Evolutionary conservation across 306 rosid species (phyloP).

Genomic region (Luffa acutangula): DNA sequence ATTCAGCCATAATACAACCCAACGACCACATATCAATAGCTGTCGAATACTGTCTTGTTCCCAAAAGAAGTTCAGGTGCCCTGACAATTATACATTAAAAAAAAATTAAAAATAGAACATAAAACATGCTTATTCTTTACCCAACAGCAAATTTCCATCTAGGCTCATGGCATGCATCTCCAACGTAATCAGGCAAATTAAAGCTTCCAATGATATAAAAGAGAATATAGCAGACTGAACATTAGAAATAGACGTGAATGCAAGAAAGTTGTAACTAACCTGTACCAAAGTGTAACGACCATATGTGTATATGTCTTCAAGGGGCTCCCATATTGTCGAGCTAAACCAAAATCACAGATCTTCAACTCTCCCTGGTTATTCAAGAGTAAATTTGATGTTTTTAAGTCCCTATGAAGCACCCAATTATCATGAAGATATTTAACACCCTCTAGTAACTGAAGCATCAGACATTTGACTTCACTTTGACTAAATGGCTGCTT

Average conservation of each 20-base stretch:
- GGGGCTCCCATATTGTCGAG: conserved; percentile 99
- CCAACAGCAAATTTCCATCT: background rate
- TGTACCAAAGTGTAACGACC: conserved; percentile 99
- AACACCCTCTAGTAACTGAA: conserved; percentile 84
- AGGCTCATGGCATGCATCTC: background rate
- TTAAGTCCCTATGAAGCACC: conserved; percentile 99
- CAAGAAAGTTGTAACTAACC: conserved; percentile 36
- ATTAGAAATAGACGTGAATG: conserved; percentile 3
- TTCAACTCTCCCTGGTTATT: conserved; percentile 95
- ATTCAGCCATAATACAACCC: conserved; percentile 98
- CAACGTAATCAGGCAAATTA: background rate
- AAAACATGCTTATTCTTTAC: background rate
- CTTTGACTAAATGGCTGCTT: conserved; percentile 97
- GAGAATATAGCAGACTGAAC: background rate
- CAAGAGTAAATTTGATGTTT: conserved; percentile 85
- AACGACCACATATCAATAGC: conserved; percentile 98
- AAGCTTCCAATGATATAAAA: background rate
- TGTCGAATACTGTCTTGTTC: conserved; percentile 79
- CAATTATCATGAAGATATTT: conserved; percentile 99
- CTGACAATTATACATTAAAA: conserved; percentile 23
- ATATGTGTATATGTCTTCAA: conserved; percentile 93
- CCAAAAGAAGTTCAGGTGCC: conserved; percentile 96
- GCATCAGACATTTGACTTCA: conserved; percentile 97
- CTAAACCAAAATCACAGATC: conserved; percentile 97
- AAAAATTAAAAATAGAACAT: background rate